These are phyloP conservation scores for Candida caryicola DNA, from an alignment of 805 yeast species.

Conservation along the genomic window DNA sequence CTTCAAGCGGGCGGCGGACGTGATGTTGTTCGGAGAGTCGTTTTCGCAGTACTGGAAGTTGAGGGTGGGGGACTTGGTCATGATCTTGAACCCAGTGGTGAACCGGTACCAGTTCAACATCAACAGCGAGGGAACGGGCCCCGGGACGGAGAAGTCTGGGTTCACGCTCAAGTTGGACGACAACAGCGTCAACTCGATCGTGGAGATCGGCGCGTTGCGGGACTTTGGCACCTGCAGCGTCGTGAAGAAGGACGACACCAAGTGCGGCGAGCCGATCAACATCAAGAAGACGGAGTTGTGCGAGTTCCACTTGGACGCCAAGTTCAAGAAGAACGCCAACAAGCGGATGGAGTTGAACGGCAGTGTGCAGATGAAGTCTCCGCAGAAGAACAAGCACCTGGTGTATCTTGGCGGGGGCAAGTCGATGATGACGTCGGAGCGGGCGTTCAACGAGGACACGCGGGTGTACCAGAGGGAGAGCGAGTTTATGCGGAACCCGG, in stretches of 20 bases:
- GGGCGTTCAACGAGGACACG: conserved; percentile 23
- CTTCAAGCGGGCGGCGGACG: conserved; percentile 55
- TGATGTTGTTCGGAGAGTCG: conserved; percentile 65
- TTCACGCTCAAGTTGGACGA: conserved; percentile 59
- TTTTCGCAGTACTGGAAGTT: conserved; percentile 72
- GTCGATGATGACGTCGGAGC: conserved; percentile 12
- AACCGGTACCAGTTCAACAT: conserved; percentile 28
- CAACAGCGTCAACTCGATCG: conserved; percentile 43
- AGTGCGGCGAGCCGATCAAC: conserved; percentile 64
- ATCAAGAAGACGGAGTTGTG: conserved; percentile 54
- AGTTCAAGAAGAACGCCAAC: conserved; percentile 50
- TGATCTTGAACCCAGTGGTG: conserved; percentile 71
- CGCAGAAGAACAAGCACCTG: conserved; percentile 40
- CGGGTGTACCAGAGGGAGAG: conserved; percentile 18
- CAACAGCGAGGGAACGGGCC: conserved; percentile 10
- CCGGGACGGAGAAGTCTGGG: conserved; percentile 13
- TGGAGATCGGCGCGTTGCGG: conserved; percentile 72
- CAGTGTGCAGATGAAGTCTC: conserved; percentile 53
- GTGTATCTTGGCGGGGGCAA: conserved; percentile 37
- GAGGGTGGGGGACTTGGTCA: conserved; percentile 69
- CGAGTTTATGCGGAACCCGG: conserved; percentile 15
- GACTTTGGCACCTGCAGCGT: conserved; percentile 69
- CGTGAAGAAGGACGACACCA: conserved; percentile 43
- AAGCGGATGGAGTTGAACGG: conserved; percentile 77
- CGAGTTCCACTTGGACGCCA: conserved; percentile 65